Percentiles rank a stretch among this genome's conserved stretches.
These are phyloP conservation scores for Salvia miltiorrhiza DNA, from an alignment of 257 asterid species.

Conservation along the genomic window DNA sequence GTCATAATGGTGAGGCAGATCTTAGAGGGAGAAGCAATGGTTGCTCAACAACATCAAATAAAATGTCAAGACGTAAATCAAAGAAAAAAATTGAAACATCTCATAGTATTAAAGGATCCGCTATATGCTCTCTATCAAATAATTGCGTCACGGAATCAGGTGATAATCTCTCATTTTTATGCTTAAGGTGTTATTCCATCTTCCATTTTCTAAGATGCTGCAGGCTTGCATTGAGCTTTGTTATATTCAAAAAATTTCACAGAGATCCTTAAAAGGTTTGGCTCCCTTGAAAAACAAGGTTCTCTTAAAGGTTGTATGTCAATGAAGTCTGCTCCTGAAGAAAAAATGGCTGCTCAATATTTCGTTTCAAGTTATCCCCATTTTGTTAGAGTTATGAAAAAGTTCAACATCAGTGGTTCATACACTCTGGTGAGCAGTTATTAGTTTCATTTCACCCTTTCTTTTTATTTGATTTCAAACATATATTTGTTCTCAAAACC, in stretches of 20 bases:
- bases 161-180: slow-evolving; percentile 13
- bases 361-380: slow-evolving; percentile 76
- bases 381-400: slow-evolving; percentile 85
- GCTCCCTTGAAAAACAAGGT: slow-evolving; percentile 50
- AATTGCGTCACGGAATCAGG: slow-evolving; percentile 46
- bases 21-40: slow-evolving; percentile 34
- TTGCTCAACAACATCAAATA: slow-evolving; percentile 33
- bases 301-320: slow-evolving; percentile 85
- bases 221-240: slow-evolving; percentile 8
- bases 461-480: not conserved
- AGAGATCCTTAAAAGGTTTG: slow-evolving; percentile 42
- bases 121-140: slow-evolving; percentile 31
- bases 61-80: slow-evolving; percentile 42
- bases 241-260: slow-evolving; percentile 29
- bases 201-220: not conserved
- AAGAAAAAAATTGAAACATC: slow-evolving; percentile 42
- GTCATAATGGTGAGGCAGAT: slow-evolving; percentile 39
- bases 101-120: slow-evolving; percentile 32
- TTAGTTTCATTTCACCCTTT: not conserved
- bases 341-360: slow-evolving; percentile 77
- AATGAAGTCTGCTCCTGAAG: slow-evolving; percentile 89
- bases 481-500: not conserved
- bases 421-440: slow-evolving; percentile 74
- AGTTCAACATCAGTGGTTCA: slow-evolving; percentile 86
- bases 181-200: not conserved